These are phyloP conservation scores for Viola pubescens DNA, from an alignment of 441 rosid species.

Conservation along the genomic window DNA sequence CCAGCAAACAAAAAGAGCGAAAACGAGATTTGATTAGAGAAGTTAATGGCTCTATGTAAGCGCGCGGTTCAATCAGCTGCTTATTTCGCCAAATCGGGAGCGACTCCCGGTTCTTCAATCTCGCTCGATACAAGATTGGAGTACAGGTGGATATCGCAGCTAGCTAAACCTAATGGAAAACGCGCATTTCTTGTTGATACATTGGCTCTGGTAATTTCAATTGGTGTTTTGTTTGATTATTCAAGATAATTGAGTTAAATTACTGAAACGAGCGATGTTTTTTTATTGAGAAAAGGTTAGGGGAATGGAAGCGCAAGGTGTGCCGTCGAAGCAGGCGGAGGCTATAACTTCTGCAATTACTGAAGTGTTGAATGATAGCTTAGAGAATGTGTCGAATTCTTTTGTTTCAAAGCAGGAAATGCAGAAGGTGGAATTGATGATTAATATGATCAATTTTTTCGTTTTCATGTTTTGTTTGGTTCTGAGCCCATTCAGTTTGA, in stretches of 20 bases:
- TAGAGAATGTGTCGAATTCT: constrained; percentile 77
- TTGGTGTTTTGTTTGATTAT: neutral
- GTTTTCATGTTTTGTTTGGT: neutral
- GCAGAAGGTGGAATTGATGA: constrained; percentile 49
- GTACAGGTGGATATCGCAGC: constrained; percentile 45
- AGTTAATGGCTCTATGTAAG: constrained; percentile 43
- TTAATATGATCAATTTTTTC: neutral
- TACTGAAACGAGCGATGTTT: neutral
- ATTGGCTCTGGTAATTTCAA: constrained; percentile 55
- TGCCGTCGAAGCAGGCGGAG: constrained; percentile 88
- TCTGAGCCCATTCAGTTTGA: neutral
- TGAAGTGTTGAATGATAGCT: constrained; percentile 76
- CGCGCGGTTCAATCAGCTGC: constrained; percentile 36
- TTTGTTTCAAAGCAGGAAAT: constrained; percentile 75
- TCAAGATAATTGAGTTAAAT: neutral
- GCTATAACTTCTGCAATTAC: constrained; percentile 81
- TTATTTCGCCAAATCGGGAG: constrained; percentile 24
- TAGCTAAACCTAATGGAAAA: constrained; percentile 48
- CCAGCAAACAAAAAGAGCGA: neutral
- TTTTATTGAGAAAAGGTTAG: constrained; percentile 46
- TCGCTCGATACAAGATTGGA: constrained; percentile 21
- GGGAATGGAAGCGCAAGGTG: constrained; percentile 74
- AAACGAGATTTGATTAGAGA: neutral
- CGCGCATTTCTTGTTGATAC: constrained; percentile 92
- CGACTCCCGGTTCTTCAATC: constrained; percentile 14